A percentile compares a stretch with the other conserved stretches of the same genome.
These are phyloP conservation scores for Tolypocladium cylindrosporum DNA, from an alignment of 2,329 filamentous ascomycete species.

Conservation along the genomic window DNA sequence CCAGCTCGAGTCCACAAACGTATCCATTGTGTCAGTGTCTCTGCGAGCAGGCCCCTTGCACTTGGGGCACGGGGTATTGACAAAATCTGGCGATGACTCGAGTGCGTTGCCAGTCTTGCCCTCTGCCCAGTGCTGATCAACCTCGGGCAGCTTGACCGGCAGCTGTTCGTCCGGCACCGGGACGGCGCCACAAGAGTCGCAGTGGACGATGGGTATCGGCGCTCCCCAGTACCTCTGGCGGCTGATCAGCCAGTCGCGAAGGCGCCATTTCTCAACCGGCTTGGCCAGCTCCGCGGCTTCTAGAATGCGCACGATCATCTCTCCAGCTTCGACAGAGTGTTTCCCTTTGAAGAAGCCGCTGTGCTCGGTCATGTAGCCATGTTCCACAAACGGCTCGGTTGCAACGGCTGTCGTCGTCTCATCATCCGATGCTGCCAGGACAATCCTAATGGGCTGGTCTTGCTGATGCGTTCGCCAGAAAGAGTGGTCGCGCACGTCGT, in stretches of 20 bases:
- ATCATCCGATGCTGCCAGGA: conserved; percentile 44
- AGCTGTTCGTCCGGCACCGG: conserved; percentile 68
- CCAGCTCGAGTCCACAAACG: conserved; percentile 92
- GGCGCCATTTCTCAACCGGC: conserved; percentile 62
- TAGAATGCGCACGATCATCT: conserved; percentile 48
- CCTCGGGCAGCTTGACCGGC: conserved; percentile 63
- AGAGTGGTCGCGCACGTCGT: conserved; percentile 66
- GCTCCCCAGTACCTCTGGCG: conserved; percentile 90
- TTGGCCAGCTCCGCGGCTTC: conserved; percentile 48
- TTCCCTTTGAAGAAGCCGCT: conserved; percentile 57
- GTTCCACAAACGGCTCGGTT: conserved; percentile 49
- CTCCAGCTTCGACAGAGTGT: conserved; percentile 50
- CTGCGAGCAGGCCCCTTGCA: conserved; percentile 62
- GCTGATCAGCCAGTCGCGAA: conserved; percentile 85
- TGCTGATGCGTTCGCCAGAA: conserved; percentile 69
- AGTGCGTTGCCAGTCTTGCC: conserved; percentile 69
- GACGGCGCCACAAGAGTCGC: conserved; percentile 63
- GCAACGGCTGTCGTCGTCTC: conserved; percentile 31
- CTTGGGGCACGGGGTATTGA: conserved; percentile 64
- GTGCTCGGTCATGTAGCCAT: conserved; percentile 57
- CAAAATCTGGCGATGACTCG: conserved; percentile 61
- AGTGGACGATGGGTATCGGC: conserved; percentile 84
- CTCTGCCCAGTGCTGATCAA: conserved; percentile 57
- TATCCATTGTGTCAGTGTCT: conserved; percentile 94
- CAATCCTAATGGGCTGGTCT: conserved; percentile 50